These are phyloP conservation scores for Diplodia scrobiculata DNA, from an alignment of 2,329 filamentous ascomycete species.

Conservation along the genomic window DNA sequence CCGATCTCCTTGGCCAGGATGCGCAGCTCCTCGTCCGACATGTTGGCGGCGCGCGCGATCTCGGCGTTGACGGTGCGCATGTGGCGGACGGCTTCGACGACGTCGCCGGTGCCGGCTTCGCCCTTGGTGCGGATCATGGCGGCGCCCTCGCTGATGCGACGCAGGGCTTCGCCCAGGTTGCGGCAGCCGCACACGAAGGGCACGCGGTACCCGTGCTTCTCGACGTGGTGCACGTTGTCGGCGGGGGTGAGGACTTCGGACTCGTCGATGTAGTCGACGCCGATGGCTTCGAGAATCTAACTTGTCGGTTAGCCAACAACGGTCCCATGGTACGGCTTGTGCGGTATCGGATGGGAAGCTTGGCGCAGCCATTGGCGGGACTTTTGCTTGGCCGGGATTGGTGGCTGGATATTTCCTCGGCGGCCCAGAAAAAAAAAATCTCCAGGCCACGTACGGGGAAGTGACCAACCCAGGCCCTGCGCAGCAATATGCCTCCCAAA, in stretches of 20 bases:
- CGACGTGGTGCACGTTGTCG: slow-evolving; percentile 86
- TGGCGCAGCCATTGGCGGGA: slow-evolving; percentile 4
- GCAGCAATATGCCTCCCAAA: not conserved
- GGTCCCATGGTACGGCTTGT: not conserved
- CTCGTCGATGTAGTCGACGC: slow-evolving; percentile 97
- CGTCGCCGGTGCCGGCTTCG: slow-evolving; percentile 94
- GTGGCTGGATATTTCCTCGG: not conserved
- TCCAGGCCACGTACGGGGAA: not conserved
- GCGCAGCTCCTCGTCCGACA: slow-evolving; percentile 72
- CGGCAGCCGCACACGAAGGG: slow-evolving; percentile 97
- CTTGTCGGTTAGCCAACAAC: not conserved
- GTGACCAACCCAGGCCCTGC: not conserved
- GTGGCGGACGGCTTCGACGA: slow-evolving; percentile 94
- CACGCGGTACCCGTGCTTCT: slow-evolving; percentile 77
- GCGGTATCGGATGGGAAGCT: slow-evolving; percentile 16
- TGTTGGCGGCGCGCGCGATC: slow-evolving; percentile 69
- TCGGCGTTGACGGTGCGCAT: slow-evolving; percentile 87
- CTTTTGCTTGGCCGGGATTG: not conserved
- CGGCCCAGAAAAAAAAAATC: not conserved
- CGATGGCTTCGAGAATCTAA: slow-evolving; percentile 88
- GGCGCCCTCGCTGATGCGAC: slow-evolving; percentile 87
- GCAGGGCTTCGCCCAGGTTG: slow-evolving; percentile 88
- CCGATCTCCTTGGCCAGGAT: slow-evolving; percentile 80
- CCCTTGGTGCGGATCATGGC: slow-evolving; percentile 99
- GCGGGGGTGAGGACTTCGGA: slow-evolving; percentile 96